Conservation (phyloP, 2,329 filamentous ascomycete species). For the Venturia oleaginea region DNA sequence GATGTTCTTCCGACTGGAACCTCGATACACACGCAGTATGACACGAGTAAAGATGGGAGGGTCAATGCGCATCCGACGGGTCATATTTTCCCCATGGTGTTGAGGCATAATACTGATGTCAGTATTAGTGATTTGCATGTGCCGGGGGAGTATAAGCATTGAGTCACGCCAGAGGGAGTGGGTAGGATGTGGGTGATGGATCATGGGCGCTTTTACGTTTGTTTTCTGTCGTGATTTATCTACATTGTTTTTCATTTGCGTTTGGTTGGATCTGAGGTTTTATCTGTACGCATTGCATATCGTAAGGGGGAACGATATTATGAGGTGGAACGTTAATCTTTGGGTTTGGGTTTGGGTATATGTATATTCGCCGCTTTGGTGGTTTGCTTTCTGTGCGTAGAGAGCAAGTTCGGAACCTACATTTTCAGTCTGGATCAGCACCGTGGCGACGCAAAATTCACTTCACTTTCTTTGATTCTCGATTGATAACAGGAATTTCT, state of each 20-base stretch:
- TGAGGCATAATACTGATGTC: slow-evolving; percentile 37
- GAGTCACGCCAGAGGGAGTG: background rate
- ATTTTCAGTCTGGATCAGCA: too few species aligned
- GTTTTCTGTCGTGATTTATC: background rate
- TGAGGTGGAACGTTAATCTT: too few species aligned
- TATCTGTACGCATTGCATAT: too few species aligned
- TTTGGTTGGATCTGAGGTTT: too few species aligned
- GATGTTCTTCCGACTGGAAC: background rate
- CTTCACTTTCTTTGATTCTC: too few species aligned
- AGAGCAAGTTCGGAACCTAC: too few species aligned
- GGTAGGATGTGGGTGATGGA: background rate
- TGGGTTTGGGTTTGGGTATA: too few species aligned
- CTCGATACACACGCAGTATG: slow-evolving; percentile 1
- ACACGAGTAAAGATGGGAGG: slow-evolving; percentile 5
- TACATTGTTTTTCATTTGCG: background rate
- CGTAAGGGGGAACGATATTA: too few species aligned
- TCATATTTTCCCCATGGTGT: slow-evolving; percentile 12
- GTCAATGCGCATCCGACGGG: slow-evolving; percentile 12
- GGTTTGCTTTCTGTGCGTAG: too few species aligned
- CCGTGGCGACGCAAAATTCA: too few species aligned
- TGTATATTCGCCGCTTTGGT: too few species aligned
- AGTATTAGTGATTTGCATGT: slow-evolving; percentile 58
- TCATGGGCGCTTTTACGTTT: background rate
- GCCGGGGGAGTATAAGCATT: slow-evolving; percentile 49
- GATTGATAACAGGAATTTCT: too few species aligned